Conservation (phyloP, 1,284 basidiomycete species). For the Dichomitus squalens region DNA sequence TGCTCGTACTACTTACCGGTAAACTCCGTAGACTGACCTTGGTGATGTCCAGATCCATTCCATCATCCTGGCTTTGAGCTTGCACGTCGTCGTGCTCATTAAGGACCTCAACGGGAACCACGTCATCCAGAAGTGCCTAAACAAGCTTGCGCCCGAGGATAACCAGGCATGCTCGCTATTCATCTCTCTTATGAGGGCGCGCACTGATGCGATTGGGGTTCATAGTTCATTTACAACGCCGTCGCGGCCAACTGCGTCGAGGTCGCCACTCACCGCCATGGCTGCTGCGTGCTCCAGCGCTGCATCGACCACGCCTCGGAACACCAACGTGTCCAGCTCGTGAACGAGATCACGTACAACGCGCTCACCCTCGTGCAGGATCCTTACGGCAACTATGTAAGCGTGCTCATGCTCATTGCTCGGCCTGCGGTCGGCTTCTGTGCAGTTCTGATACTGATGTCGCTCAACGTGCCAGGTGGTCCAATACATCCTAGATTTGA, state of each 20-base stretch:
- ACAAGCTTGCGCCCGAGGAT: constrained; percentile 96
- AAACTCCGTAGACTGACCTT: constrained; percentile 66
- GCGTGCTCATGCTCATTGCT: constrained; percentile 26
- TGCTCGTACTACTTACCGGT: constrained; percentile 40
- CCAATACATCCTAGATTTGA: constrained; percentile 97
- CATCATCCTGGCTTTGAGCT: constrained; percentile 94
- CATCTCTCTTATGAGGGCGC: background rate
- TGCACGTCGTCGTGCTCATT: constrained; percentile 99
- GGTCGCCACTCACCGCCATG: constrained; percentile 98
- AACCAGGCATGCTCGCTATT: constrained; percentile 71
- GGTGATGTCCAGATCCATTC: constrained; percentile 92
- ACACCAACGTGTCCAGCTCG: constrained; percentile 93
- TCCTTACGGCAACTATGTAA: constrained; percentile 94
- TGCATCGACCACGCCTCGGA: constrained; percentile 99
- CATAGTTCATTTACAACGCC: constrained; percentile 98
- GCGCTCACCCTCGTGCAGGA: constrained; percentile 98
- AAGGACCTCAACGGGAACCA: constrained; percentile 99
- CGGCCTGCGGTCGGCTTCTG: background rate
- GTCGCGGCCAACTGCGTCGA: constrained; percentile 99
- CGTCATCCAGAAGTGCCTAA: constrained; percentile 99
- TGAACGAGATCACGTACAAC: constrained; percentile 99
- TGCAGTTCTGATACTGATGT: constrained; percentile 19
- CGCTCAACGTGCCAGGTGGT: constrained; percentile 62
- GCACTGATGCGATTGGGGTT: background rate
- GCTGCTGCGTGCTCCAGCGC: constrained; percentile 97